Evolutionary conservation across 129 eudicot genomes (phyloP).

Genomic region (Flaveria ramosissima): DNA sequence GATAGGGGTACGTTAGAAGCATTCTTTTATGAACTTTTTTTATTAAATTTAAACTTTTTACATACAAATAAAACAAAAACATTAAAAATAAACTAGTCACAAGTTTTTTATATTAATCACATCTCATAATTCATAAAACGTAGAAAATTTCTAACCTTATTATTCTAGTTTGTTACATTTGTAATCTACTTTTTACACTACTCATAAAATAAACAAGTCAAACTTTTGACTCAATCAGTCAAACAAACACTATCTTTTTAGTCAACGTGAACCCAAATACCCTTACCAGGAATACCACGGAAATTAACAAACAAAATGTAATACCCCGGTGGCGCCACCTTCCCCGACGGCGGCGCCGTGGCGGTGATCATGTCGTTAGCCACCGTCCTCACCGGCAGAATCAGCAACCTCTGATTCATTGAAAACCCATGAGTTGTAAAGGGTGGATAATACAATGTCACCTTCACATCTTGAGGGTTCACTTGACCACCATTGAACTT

Average conservation of each 20-base stretch:
- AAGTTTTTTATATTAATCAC: neutral
- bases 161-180: neutral
- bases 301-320: constrained; percentile 61
- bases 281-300: constrained; percentile 61
- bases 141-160: neutral
- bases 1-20: too few species aligned
- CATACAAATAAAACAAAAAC: too few species aligned
- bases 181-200: constrained; percentile 14
- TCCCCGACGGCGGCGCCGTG: constrained; percentile 37
- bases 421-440: constrained; percentile 86
- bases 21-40: too few species aligned
- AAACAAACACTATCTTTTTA: constrained; percentile 12
- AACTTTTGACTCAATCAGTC: constrained; percentile 23
- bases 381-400: constrained; percentile 29
- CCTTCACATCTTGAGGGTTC: constrained; percentile 39
- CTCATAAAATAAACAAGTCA: constrained; percentile 13
- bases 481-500: neutral
- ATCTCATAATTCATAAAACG: constrained; percentile 2
- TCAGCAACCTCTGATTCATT: constrained; percentile 59
- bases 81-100: neutral
- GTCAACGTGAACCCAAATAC: constrained; percentile 65
- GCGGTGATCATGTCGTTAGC: constrained; percentile 12
- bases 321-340: constrained; percentile 62
- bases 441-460: constrained; percentile 69
- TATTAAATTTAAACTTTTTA: too few species aligned